Evolutionary conservation across 768 basidiomycete genomes (phyloP).

Genomic region (Russula brevipes): DNA sequence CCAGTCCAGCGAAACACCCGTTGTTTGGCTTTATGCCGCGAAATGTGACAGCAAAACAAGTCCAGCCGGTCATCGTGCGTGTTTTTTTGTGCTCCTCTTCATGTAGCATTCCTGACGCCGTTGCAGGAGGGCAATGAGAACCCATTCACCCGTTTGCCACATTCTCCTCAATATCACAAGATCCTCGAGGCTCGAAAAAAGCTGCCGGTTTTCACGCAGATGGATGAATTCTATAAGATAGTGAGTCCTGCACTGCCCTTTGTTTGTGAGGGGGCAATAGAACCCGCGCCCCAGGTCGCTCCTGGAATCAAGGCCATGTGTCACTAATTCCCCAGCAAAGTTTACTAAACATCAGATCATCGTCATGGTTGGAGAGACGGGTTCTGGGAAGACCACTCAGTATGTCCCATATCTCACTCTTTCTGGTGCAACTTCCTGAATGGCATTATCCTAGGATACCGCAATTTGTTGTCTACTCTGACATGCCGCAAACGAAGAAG

Average conservation of each 20-base stretch:
- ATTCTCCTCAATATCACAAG: conserved; percentile 75
- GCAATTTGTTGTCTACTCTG: conserved; percentile 92
- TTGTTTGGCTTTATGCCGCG: conserved; percentile 44
- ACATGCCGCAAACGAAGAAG: conserved; percentile 83
- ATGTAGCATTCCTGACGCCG: neutral
- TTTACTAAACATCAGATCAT: conserved; percentile 79
- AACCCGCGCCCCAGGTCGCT: conserved; percentile 28
- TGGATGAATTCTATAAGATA: conserved; percentile 88
- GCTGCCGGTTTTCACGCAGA: conserved; percentile 86
- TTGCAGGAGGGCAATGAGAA: conserved; percentile 72
- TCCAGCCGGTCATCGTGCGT: conserved; percentile 40
- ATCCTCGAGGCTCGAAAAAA: conserved; percentile 82
- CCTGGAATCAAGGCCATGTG: conserved; percentile 24
- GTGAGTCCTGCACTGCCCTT: conserved; percentile 43
- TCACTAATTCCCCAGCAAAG: conserved; percentile 38
- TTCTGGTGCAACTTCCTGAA: neutral
- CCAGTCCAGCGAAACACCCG: conserved; percentile 29
- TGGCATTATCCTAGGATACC: conserved; percentile 64
- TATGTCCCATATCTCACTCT: conserved; percentile 35
- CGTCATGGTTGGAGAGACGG: conserved; percentile 91
- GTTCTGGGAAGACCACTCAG: conserved; percentile 95
- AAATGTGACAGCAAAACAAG: conserved; percentile 38
- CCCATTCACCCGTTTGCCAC: conserved; percentile 81
- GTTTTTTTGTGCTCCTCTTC: neutral
- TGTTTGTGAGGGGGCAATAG: conserved; percentile 30